Conservation (phyloP, 192 early-diverging fungal species). For the Backusella australiensis region DNA sequence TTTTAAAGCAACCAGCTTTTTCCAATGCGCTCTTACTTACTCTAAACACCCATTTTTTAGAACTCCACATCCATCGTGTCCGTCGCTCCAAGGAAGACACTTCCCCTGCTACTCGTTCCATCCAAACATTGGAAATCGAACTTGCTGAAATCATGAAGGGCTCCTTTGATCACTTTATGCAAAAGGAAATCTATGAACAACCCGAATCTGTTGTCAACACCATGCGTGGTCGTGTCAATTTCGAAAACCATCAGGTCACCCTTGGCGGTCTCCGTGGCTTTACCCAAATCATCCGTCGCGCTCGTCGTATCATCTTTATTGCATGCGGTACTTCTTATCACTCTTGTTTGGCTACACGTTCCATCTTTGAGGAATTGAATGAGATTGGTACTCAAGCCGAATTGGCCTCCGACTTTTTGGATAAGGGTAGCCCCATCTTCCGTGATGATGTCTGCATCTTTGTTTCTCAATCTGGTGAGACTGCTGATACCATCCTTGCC, state of each 20-base stretch:
- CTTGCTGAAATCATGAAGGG: constrained; percentile 98
- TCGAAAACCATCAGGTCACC: constrained; percentile 86
- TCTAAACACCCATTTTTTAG: constrained; percentile 15
- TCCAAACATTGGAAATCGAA: constrained; percentile 99
- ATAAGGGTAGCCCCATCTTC: constrained; percentile 95
- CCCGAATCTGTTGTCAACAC: constrained; percentile 99
- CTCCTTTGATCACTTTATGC: constrained; percentile 98
- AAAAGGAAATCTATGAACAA: constrained; percentile 99
- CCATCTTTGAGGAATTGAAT: constrained; percentile 97
- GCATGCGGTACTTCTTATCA: constrained; percentile 98
- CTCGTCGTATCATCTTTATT: constrained; percentile 93
- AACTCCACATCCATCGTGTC: constrained; percentile 98
- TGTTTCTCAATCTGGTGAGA: constrained; percentile 98
- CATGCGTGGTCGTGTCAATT: constrained; percentile 99
- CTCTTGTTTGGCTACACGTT: constrained; percentile 91
- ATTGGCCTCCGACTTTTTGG: constrained; percentile 93
- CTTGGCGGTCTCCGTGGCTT: constrained; percentile 94
- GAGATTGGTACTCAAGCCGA: constrained; percentile 93
- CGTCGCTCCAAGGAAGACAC: constrained; percentile 87
- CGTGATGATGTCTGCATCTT: constrained; percentile 99
- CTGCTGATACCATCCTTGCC: constrained; percentile 95
- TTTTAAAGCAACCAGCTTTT: background rate
- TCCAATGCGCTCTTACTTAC: background rate
- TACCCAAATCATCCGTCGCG: constrained; percentile 89
- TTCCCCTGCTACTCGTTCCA: constrained; percentile 84